Evolutionary conservation across 768 basidiomycete genomes (phyloP), one percentile per base, ranked within the genome.

Genomic region (Rhodocollybia butyracea): DNA sequence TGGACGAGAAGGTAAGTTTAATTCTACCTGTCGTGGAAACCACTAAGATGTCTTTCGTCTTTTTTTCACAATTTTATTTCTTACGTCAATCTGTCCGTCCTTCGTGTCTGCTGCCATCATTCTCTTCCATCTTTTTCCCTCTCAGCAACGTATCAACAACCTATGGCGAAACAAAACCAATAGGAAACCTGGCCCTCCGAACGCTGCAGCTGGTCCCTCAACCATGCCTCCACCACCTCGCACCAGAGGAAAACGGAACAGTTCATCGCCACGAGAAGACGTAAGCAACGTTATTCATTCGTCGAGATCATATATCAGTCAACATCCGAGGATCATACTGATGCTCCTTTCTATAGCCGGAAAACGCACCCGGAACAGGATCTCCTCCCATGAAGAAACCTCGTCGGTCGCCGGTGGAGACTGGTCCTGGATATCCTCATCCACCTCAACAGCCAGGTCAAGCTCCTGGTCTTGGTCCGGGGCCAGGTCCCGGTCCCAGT

Each of bases 181-280:
- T n/a, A 39, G 55, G 64, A 70, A 66, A 55, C 57, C 69, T 40
- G 71, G 69, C 26, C 67, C 55, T 19, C 59, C 62, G 4, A 74
- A 78, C 63, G 72, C 76, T 52, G 57, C 71, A 51, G 64, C 72
- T 34, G 70, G 79, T 19, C 75, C 83, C 50, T 77, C 82, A 60
- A 73, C 62, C 57, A 32, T 64, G 59, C 10, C 62, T 45, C 67
- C 60, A 60, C 61, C 55, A 74, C 63, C 32, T 69, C 63, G 50
- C 69, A 66, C 31, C 60, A 63, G 45, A 54, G 70, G 68, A 21
- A 84, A 85, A 61, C 76, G 84, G 59, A 83, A 70, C 59, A 85
- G 82, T 64, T 85, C 81, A 11, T 83, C 84, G 5, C 84, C 84
- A 5, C 78, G 76, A 32, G 84, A 84, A 68, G 84, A 85, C 63